Evolutionary conservation across 106 monocot genomes (phyloP), one percentile per base, ranked within the genome.

Genomic region (Triglochin maritima): DNA sequence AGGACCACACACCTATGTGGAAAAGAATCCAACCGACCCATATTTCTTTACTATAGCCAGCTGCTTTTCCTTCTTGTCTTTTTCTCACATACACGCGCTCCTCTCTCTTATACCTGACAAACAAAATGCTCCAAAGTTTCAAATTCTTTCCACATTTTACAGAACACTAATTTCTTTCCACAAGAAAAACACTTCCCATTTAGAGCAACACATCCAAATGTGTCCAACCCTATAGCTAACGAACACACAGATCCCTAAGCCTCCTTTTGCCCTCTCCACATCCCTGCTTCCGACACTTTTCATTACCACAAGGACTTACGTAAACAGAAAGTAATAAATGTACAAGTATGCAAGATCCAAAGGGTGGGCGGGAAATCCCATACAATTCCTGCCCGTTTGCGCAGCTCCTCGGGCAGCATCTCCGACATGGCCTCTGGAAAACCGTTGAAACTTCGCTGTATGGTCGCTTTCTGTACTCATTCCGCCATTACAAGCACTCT

Each of bases 381-480:
- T 63, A 63, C 7, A 63, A 47, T 47, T 47, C 63, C 63, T 63
- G 63, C 44, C 44, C 55, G 11, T 12, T 3, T 12, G 13, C 0
- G 10, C 14, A 12, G 13, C 10, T 55, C 55, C 55, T 60, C 60
- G 42, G 17, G 60, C 60, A 29, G 17, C 60, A 60, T 60, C 60
- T 60, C 17, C 6, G 6, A 60, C 14, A 16, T 13, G 13, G 4
- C 63, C 12, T 41, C 41, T 41, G 17, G 53, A n/a, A 67, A 52
- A 55, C 67, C 67, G 54, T 67, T 67, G 43, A 47, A 51, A 54
- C 54, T 55, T 67, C 41, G 67, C 52, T 11, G 67, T 67, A n/a
- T 11, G 47, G 67, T 67, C 52, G 54, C 67, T 67, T 53, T 67
- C 67, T 10, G 41, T 55, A 5, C 51, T 54, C 54, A 15, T 49